These are phyloP conservation scores for Aegilops tauschii DNA, from an alignment of 176 grass and related monocot genomes.

Conservation along the genomic window DNA sequence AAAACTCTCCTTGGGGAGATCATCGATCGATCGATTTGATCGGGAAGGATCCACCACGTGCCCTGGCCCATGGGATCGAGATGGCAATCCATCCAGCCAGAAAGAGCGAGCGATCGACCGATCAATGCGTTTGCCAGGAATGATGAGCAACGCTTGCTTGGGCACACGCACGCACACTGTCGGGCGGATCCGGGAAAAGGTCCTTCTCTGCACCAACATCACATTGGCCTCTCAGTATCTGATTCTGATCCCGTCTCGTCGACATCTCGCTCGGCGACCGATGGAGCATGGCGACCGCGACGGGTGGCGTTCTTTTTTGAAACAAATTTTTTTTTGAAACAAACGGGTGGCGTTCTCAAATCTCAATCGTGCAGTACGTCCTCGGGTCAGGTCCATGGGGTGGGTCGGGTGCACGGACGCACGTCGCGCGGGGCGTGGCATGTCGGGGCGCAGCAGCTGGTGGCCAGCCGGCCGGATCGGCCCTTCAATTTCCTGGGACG, in stretches of 20 bases:
- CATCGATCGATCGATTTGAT: not conserved
- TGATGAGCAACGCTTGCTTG: not conserved
- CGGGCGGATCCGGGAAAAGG: not conserved
- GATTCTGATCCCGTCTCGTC: too few relatives aligned
- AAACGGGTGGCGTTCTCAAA: too few relatives aligned
- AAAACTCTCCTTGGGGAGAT: not conserved
- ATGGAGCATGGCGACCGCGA: too few relatives aligned
- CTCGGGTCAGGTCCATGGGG: too few relatives aligned
- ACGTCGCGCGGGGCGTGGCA: constrained; percentile 31
- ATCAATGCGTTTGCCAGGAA: not conserved
- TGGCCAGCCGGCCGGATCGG: constrained; percentile 8
- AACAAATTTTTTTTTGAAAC: too few relatives aligned
- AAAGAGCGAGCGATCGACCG: not conserved
- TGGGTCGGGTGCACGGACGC: not conserved
- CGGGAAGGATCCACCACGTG: not conserved
- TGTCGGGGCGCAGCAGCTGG: constrained; percentile 10
- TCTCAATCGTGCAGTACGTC: too few relatives aligned
- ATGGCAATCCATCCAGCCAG: not conserved
- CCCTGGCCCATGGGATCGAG: not conserved
- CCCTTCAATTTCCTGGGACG: not conserved
- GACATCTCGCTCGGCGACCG: too few relatives aligned
- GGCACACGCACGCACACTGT: not conserved
- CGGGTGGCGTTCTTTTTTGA: too few relatives aligned
- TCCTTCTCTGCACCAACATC: not conserved
- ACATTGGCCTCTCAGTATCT: too few relatives aligned